phyloP scores from a whole-genome alignment of 176 grass and related monocot genomes.

The Ampelocalamus luodianensis region DNA sequence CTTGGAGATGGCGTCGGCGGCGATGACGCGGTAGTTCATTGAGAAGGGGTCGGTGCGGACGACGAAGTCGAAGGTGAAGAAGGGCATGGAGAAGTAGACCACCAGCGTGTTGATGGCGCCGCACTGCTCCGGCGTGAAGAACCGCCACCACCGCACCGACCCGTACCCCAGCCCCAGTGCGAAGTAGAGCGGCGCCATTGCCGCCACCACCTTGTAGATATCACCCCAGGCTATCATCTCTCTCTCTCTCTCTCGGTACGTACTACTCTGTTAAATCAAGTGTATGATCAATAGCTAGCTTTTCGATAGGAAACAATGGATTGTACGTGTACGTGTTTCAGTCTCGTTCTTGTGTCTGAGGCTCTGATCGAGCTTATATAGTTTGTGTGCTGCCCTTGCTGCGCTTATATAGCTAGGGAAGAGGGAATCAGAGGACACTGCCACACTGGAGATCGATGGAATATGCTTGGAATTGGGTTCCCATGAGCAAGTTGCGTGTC shows the following conservation, averaged over 20 bases:
- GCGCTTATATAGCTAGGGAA: not conserved
- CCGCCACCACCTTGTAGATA: constrained; percentile 57
- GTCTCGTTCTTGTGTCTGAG: not conserved
- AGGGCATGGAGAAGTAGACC: constrained; percentile 64
- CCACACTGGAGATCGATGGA: not conserved
- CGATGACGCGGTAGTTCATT: constrained; percentile 61
- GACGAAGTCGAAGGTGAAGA: constrained; percentile 73
- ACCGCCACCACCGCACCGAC: constrained; percentile 61
- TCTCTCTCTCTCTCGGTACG: no score
- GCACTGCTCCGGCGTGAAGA: constrained; percentile 70
- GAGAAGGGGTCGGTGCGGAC: constrained; percentile 56
- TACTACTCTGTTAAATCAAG: not conserved
- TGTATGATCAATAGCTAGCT: not conserved
- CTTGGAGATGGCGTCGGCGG: constrained; percentile 66
- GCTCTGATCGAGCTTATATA: not conserved
- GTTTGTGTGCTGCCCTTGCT: not conserved
- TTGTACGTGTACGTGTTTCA: not conserved
- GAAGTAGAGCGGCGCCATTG: constrained; percentile 76
- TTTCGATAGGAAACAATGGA: not conserved
- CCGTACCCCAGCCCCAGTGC: constrained; percentile 57
- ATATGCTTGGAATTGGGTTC: not conserved
- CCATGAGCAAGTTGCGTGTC: not conserved
- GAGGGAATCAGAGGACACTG: constrained; percentile 6
- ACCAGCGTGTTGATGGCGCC: constrained; percentile 60
- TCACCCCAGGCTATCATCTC: constrained; percentile 59